A percentile compares a stretch with the other conserved stretches of the same genome.
Conservation (phyloP, 129 eudicot genomes). For the Calendula officinalis region DNA sequence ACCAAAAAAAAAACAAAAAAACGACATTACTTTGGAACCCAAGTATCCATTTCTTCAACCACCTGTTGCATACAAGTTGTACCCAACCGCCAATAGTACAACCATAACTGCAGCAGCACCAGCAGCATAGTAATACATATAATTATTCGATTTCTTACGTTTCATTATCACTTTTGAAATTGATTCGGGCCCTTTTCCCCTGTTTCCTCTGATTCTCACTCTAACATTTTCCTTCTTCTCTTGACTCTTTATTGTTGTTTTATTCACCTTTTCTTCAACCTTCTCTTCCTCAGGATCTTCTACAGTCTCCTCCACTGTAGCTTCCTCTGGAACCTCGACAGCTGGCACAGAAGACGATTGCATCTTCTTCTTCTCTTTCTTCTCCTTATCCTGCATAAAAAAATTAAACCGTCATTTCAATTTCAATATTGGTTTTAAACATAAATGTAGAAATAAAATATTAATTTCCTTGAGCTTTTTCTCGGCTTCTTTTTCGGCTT, state of each 20-base stretch:
- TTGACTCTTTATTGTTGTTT: conserved; percentile 26
- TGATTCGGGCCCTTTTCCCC: conserved; percentile 52
- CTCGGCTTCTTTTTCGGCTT: conserved; percentile 95
- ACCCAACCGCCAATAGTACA: conserved; percentile 33
- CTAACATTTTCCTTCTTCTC: conserved; percentile 39
- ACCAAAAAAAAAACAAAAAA: neutral
- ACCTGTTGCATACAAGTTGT: conserved; percentile 28
- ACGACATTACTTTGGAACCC: conserved; percentile 17
- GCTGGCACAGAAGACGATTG: conserved; percentile 35
- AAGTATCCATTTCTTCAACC: neutral
- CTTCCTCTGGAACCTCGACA: conserved; percentile 41
- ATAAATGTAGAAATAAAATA: neutral
- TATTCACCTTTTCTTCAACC: conserved; percentile 41
- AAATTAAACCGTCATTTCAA: neutral
- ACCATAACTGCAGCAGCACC: conserved; percentile 27
- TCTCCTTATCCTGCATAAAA: conserved; percentile 67
- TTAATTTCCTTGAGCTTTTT: conserved; percentile 79
- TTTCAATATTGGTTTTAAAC: neutral
- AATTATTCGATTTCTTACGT: conserved; percentile 77
- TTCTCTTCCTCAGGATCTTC: conserved; percentile 49
- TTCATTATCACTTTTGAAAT: conserved; percentile 72
- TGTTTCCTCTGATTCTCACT: conserved; percentile 38
- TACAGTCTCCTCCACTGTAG: conserved; percentile 35
- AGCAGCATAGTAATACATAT: conserved; percentile 41
- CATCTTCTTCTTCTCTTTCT: conserved; percentile 76